Evolutionary conservation across 164 flowering plant genomes (phyloP).

Genomic region (Macadamia tetraphylla): DNA sequence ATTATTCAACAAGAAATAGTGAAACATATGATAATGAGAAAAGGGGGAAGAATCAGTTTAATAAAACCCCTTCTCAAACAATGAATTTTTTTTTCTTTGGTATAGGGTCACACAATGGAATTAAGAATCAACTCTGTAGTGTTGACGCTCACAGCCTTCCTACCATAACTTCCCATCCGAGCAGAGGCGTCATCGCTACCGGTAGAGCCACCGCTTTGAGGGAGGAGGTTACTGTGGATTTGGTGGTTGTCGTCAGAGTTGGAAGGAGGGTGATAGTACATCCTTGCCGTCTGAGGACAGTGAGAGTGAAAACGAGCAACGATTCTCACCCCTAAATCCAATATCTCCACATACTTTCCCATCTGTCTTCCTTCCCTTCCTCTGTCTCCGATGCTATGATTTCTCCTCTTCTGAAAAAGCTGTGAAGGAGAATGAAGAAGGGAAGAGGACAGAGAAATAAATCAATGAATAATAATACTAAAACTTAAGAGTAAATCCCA

Average conservation of each 20-base stretch:
- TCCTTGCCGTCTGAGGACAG: slow-evolving; percentile 29
- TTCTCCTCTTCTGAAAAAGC: background rate
- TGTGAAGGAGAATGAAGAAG: too few relatives aligned
- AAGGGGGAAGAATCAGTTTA: too few relatives aligned
- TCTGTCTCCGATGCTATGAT: background rate
- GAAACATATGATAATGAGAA: too few relatives aligned
- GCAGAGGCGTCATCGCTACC: background rate
- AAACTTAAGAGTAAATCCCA: too few relatives aligned
- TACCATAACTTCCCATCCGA: background rate
- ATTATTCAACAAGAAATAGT: too few relatives aligned
- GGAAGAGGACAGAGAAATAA: too few relatives aligned
- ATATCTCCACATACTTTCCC: slow-evolving; percentile 28
- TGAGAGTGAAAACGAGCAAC: slow-evolving; percentile 33
- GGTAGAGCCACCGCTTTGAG: background rate
- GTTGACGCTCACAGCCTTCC: background rate
- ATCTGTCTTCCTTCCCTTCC: background rate
- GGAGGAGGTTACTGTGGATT: too few relatives aligned
- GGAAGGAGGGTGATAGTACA: slow-evolving; percentile 28
- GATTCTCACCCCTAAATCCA: slow-evolving; percentile 30
- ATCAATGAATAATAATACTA: too few relatives aligned
- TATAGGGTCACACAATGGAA: background rate
- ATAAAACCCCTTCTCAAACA: too few relatives aligned
- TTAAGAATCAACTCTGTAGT: background rate
- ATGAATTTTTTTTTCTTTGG: background rate
- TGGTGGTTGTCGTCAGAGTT: background rate